Evolutionary conservation across 2,329 filamentous ascomycete species (phyloP), one percentile per base, ranked within the genome.

Genomic region (Oidium heveae): DNA sequence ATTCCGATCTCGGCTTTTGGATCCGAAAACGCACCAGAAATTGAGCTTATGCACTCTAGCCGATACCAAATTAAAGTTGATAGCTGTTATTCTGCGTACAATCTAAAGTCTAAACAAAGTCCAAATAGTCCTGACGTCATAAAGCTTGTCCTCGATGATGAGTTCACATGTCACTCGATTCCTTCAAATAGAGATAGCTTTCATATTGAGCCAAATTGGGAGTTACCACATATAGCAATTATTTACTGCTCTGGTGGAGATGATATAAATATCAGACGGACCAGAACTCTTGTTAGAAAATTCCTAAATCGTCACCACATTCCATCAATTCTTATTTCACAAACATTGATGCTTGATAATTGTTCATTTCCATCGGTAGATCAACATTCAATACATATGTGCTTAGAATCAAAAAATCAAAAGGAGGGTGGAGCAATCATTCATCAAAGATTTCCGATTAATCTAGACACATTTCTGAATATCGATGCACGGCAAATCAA

Each of bases 401-500:
- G 68, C 56, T 62, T 75, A 22, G 72, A 74, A 59, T 64, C 63
- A 24, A 60, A 67, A 56, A 68, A 69, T 49, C 56, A 65, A 1
- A 64, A 65, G 46, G 61, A 61, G 20, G 61, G 65, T 56, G 63
- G 63, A 22, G 65, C 60, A 32, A 63, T 66, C 18, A 62, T 67
- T 22, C 65, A 70, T 54, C 66, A 67, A 54, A 66, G 70, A 41
- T 61, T 73, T 16, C 72, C 72, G 7, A 70, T 74, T 54, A 72
- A 74, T 58, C 62, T 73, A 18, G 61, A 62, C 2, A 72, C 71
- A 12, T 75, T 74, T 58, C 64, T 71, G 55, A 71, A 71, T 56
- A 70, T 74, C 56, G 72, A 74, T 59, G 68, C 70, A 32, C 67
- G 72, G 52, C 72, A 75, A 62, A 71, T 75, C 68, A 75, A 74